phyloP scores from a whole-genome alignment of 75 land plant genomes.

The Sequoia sempervirens region DNA sequence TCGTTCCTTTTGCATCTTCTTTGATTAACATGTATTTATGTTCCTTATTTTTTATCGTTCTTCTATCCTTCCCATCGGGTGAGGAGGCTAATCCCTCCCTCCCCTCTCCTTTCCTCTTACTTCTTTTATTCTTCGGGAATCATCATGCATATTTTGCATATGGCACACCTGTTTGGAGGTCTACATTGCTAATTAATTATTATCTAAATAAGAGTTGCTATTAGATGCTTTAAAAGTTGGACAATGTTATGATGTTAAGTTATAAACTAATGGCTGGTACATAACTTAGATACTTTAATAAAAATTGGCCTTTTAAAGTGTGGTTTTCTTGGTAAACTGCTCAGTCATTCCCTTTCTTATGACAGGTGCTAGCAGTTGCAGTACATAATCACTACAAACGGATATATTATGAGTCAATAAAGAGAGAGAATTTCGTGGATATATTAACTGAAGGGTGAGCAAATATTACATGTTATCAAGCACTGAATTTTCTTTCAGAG shows the following conservation, averaged over 20 bases:
- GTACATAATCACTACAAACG: constrained; percentile 83
- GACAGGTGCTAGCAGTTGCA: constrained; percentile 77
- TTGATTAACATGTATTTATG: background rate
- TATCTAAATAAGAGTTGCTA: background rate
- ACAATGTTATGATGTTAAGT: background rate
- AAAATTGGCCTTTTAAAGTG: no score
- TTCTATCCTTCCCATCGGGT: background rate
- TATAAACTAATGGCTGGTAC: no score
- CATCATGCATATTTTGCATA: background rate
- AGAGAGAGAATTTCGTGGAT: constrained; percentile 14
- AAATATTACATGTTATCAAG: background rate
- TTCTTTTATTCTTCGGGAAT: background rate
- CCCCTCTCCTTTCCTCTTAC: background rate
- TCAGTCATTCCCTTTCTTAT: background rate
- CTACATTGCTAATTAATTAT: background rate
- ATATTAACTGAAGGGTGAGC: constrained; percentile 27
- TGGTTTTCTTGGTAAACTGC: background rate
- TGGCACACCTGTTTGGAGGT: background rate
- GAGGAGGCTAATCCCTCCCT: background rate
- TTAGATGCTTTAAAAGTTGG: background rate
- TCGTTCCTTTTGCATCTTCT: background rate
- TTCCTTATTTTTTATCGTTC: background rate
- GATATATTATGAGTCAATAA: constrained; percentile 44
- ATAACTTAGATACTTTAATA: no score
- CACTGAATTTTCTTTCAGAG: background rate